Conservation (phyloP, 306 rosid genomes). For the Lathyrus sativus region DNA sequence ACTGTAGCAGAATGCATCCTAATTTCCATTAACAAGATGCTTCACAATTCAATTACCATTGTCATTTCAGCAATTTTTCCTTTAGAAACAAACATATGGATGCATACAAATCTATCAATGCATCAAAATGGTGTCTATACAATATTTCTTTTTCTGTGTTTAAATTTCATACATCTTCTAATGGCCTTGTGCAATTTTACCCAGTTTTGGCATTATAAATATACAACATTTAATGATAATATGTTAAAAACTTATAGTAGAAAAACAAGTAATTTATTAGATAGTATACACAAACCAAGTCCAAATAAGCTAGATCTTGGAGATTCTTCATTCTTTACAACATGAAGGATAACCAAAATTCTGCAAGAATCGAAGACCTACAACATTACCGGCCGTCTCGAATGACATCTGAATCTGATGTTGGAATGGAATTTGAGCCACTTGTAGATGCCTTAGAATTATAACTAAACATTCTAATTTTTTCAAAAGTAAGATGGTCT, state of each 20-base stretch:
- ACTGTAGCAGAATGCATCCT: too few species aligned
- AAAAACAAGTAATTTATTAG: background rate
- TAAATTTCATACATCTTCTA: too few species aligned
- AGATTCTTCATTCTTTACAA: background rate
- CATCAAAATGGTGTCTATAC: too few species aligned
- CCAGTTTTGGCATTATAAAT: too few species aligned
- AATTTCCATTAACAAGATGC: too few species aligned
- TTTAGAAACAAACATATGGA: too few species aligned
- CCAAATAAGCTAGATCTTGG: background rate
- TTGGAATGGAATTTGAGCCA: constrained; percentile 14
- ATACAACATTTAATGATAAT: too few species aligned
- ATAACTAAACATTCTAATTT: constrained; percentile 38
- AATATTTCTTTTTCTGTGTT: too few species aligned
- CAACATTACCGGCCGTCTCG: constrained; percentile 26
- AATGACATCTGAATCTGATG: constrained; percentile 30
- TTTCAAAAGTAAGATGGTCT: constrained; percentile 51
- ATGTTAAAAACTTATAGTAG: background rate
- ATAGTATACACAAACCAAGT: background rate
- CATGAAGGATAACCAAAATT: background rate
- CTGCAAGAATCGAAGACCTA: background rate
- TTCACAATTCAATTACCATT: too few species aligned
- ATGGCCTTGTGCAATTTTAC: too few species aligned
- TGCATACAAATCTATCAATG: too few species aligned
- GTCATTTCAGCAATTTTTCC: too few species aligned
- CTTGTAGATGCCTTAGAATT: constrained; percentile 19